A percentile compares a stretch with the other conserved stretches of the same genome.
Conservation (phyloP, 805 yeast genomes). For the Vanderwaltozyma tropicalis region DNA sequence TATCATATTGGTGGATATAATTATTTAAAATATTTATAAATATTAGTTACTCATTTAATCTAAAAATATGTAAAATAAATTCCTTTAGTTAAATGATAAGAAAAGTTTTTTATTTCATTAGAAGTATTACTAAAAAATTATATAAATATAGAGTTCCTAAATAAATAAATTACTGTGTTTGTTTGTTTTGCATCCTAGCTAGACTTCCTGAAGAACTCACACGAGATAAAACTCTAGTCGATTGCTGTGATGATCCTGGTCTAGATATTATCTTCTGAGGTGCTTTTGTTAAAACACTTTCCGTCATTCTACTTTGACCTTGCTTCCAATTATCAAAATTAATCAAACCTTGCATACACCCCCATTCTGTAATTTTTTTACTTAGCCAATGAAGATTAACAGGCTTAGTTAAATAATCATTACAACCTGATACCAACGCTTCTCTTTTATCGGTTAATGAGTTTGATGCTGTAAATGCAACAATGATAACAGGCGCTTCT, state of each 20-base stretch:
- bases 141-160: too few species aligned
- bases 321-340: conserved; percentile 88
- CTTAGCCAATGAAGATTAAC: conserved; percentile 90
- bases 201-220: too few species aligned
- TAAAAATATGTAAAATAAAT: too few species aligned
- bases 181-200: too few species aligned
- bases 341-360: conserved; percentile 96
- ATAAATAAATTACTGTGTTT: too few species aligned
- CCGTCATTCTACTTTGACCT: conserved; percentile 34
- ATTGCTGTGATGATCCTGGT: neutral
- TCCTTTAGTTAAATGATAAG: too few species aligned
- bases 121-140: too few species aligned
- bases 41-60: too few species aligned
- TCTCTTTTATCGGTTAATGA: conserved; percentile 75
- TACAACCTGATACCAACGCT: conserved; percentile 95
- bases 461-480: conserved; percentile 90
- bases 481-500: conserved; percentile 92
- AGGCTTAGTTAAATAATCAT: conserved; percentile 92
- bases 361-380: conserved; percentile 94
- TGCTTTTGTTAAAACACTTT: conserved; percentile 15
- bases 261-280: conserved; percentile 1
- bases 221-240: too few species aligned
- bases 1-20: too few species aligned
- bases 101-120: too few species aligned
- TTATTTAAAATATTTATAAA: too few species aligned